Base-by-base conservation (phyloP, 257 asterid genomes). In the Solanum megistacrolobum region DNA sequence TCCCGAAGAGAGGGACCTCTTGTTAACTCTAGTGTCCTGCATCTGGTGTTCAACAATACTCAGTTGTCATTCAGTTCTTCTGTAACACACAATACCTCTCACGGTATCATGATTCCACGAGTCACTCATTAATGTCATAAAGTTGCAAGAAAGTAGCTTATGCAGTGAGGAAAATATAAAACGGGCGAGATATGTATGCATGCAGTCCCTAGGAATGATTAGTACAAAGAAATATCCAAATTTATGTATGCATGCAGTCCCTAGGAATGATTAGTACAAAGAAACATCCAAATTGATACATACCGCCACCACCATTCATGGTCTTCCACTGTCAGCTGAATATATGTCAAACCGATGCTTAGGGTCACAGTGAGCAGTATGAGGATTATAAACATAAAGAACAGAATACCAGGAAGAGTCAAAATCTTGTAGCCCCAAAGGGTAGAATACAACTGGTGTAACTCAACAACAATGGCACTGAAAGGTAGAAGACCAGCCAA, bases 221-320 rank as follows among this genome's bases (percentile, higher is more conserved):
- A 41, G 58, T 46, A 13, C 58, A 46, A 46, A 46, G 58, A 46
- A 46, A 46, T 46, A 46, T 46, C 58, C 58, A 46, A 46, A 46
- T 46, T 46, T 41, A 18, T 43, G 65, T 6, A 76, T 7, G 60
- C 25, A 43, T 79, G 62, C 84, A 25, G 65, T 39, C 36, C 11
- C 7, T 55, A 79, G 85, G 68, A 46, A 81, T 81, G 39, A 81
- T 31, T 46, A 46, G 68, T 46, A 8, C 66, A 81, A 29, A 29
- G 68, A 81, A 81, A 46, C 1, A 43, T 81, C 41, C 27, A 18
- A 82, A 46, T 48, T 29, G 34, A 62, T 85, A 85, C 92, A 23
- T 93, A 96, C 99, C 96, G 89, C 99, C 99, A 95, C 93, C 95
- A 90, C 99, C 99, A 96, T 88, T 94, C 91, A 82, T 93, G 95